phyloP scores from a whole-genome alignment of 2,329 filamentous ascomycete genomes.

The Monosporascus sp. region DNA sequence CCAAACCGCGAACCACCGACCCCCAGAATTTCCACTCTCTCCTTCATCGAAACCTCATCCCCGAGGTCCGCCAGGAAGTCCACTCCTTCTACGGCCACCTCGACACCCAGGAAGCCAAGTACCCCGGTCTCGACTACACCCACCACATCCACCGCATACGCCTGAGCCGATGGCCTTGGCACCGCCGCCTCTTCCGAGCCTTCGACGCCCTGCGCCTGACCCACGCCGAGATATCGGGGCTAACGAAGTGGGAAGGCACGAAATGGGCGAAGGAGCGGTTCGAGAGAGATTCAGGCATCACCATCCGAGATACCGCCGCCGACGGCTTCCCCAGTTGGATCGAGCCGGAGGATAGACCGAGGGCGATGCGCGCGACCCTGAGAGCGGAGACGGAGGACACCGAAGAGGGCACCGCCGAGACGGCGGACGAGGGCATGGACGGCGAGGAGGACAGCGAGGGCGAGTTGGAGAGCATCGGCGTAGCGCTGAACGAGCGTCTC shows the following conservation, averaged over 20 bases:
- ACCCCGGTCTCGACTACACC: constrained; percentile 75
- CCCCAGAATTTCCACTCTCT: constrained; percentile 67
- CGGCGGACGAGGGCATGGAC: constrained; percentile 40
- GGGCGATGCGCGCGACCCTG: constrained; percentile 11
- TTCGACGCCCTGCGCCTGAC: constrained; percentile 68
- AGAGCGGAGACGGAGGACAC: constrained; percentile 26
- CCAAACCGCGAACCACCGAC: constrained; percentile 60
- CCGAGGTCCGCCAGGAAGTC: constrained; percentile 74
- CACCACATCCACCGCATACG: constrained; percentile 68
- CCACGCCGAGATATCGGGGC: constrained; percentile 59
- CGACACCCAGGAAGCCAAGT: constrained; percentile 74
- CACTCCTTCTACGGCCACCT: constrained; percentile 74
- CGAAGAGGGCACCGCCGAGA: constrained; percentile 29
- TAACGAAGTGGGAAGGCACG: constrained; percentile 81
- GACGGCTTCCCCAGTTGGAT: constrained; percentile 63
- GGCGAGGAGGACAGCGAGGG: constrained; percentile 50
- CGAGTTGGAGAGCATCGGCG: constrained; percentile 53
- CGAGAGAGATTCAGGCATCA: constrained; percentile 67
- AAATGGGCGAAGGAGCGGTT: constrained; percentile 78
- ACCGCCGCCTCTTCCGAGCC: constrained; percentile 68
- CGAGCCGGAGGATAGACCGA: constrained; percentile 35
- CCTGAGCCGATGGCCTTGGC: constrained; percentile 72
- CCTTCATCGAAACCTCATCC: constrained; percentile 65
- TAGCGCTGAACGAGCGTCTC: constrained; percentile 59
- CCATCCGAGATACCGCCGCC: constrained; percentile 65